Percentiles rank a stretch among this genome's conserved stretches.
phyloP scores from a whole-genome alignment of 2,329 filamentous ascomycete genomes.

The Blastomyces parvus region DNA sequence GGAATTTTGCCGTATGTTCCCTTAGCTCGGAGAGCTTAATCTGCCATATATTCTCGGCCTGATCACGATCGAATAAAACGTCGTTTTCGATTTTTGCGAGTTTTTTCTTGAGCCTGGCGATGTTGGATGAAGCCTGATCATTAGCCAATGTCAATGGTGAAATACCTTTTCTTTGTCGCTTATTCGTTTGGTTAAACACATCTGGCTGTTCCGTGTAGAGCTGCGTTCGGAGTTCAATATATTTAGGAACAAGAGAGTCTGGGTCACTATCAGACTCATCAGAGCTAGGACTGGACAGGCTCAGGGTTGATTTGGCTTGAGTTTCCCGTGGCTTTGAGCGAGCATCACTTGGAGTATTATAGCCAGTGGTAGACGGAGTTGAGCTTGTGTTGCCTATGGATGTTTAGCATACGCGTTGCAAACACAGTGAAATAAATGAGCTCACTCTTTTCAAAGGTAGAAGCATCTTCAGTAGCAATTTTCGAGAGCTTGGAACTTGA shows the following conservation, averaged over 20 bases:
- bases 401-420: conserved; percentile 13
- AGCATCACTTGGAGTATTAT: conserved; percentile 9
- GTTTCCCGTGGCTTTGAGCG: not conserved
- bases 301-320: not conserved
- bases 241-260: conserved; percentile 64
- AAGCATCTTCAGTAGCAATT: not conserved
- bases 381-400: conserved; percentile 8
- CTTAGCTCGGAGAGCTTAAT: conserved; percentile 47
- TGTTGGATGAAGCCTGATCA: conserved; percentile 30
- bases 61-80: conserved; percentile 59
- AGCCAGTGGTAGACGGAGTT: conserved; percentile 9
- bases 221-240: conserved; percentile 62
- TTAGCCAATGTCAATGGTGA: conserved; percentile 32
- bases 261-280: conserved; percentile 55
- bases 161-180: not conserved
- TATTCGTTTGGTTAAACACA: conserved; percentile 35
- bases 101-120: conserved; percentile 61
- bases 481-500: conserved; percentile 20
- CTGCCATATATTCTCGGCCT: conserved; percentile 59
- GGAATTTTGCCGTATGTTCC: conserved; percentile 43
- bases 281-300: conserved; percentile 8
- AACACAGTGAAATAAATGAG: not conserved
- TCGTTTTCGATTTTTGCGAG: conserved; percentile 68
- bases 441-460: not conserved
- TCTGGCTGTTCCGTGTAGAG: conserved; percentile 54